Evolutionary conservation across 75 land plant species (phyloP).

Genomic region (Adiantum capillusveneris): DNA sequence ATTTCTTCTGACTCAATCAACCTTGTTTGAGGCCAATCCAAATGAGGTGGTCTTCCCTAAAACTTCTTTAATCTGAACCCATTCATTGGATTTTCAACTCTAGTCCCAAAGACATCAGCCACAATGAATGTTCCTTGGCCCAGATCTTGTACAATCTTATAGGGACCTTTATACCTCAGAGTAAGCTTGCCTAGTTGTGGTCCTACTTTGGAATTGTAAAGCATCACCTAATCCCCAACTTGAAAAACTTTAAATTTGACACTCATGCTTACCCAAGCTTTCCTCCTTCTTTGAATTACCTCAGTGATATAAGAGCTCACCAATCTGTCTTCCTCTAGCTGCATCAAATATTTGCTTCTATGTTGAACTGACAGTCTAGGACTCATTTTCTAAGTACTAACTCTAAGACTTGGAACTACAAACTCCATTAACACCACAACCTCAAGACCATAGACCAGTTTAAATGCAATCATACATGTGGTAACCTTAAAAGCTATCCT

Average conservation of each 20-base stretch:
- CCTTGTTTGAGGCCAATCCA: background rate
- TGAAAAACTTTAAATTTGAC: background rate
- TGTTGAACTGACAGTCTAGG: too few species aligned
- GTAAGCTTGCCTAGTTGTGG: background rate
- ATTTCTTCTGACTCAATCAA: too few species aligned
- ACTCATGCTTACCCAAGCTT: background rate
- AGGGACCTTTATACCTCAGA: conserved; percentile 2
- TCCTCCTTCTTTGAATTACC: too few species aligned
- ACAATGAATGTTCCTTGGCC: background rate
- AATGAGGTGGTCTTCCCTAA: background rate
- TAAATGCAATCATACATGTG: too few species aligned
- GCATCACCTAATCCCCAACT: background rate
- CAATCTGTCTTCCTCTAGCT: too few species aligned
- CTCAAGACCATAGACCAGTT: too few species aligned
- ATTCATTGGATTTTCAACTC: background rate
- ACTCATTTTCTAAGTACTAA: too few species aligned
- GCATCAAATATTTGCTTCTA: too few species aligned
- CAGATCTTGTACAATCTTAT: background rate
- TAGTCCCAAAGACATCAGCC: background rate
- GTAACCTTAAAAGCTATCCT: too few species aligned
- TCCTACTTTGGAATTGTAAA: background rate
- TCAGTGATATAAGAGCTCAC: too few species aligned
- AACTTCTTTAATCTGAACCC: conserved; percentile 1
- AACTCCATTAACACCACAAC: too few species aligned
- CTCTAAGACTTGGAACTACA: too few species aligned